phyloP scores from a whole-genome alignment of 2,329 filamentous ascomycete genomes.

The Sclerotinia borealis region DNA sequence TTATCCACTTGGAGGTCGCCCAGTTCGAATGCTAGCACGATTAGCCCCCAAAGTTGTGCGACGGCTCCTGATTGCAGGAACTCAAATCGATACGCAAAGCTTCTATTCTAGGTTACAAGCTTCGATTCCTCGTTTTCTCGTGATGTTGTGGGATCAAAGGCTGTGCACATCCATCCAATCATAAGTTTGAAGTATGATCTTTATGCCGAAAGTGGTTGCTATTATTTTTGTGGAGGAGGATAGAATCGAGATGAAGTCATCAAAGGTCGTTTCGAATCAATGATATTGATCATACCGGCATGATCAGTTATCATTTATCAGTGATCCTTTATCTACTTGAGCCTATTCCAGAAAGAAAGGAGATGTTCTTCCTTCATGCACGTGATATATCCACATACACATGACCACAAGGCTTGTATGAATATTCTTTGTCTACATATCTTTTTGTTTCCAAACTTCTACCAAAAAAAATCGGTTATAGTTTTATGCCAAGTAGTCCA shows the following conservation, averaged over 20 bases:
- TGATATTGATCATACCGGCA: too few species aligned
- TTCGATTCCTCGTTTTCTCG: not conserved
- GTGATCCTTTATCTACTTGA: not conserved
- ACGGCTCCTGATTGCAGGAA: conserved; percentile 2
- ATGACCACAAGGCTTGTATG: not conserved
- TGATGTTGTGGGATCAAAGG: not conserved
- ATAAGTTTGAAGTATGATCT: not conserved
- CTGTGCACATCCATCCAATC: not conserved
- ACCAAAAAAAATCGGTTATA: not conserved
- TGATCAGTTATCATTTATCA: not conserved
- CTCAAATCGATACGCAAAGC: not conserved
- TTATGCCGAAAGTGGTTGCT: not conserved
- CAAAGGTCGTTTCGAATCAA: not conserved
- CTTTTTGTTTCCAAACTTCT: not conserved
- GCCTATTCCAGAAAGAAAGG: not conserved
- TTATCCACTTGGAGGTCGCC: not conserved
- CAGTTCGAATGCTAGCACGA: not conserved
- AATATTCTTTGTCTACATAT: not conserved
- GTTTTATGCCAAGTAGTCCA: not conserved
- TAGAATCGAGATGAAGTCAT: conserved; percentile 2
- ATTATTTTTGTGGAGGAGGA: not conserved
- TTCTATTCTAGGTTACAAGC: not conserved
- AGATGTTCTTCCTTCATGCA: not conserved
- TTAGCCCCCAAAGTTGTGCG: not conserved
- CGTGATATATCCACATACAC: not conserved